Evolutionary conservation across 2,329 filamentous ascomycete genomes (phyloP).

Genomic region (Trichophyton equinum): DNA sequence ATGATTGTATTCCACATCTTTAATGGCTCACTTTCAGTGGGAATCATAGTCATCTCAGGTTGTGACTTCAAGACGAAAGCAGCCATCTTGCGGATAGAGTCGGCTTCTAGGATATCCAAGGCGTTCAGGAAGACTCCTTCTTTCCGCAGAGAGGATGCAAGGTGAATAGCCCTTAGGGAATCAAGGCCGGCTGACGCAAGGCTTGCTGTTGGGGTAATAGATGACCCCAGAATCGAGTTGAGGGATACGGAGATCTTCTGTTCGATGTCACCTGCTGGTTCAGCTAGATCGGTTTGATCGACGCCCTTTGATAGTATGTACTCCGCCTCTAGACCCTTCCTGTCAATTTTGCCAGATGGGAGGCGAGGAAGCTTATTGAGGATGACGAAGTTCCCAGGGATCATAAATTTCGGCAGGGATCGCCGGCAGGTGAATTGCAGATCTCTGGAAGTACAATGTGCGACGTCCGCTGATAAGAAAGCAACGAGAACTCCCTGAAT

Average conservation of each 20-base stretch:
- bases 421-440: constrained; percentile 50
- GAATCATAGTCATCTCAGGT: neutral
- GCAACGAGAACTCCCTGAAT: constrained; percentile 57
- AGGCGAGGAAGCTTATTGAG: constrained; percentile 57
- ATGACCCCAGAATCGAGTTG: constrained; percentile 30
- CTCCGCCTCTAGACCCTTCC: constrained; percentile 46
- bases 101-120: constrained; percentile 48
- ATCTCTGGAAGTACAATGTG: constrained; percentile 26
- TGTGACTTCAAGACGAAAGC: constrained; percentile 18
- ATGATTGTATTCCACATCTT: constrained; percentile 16
- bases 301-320: constrained; percentile 32
- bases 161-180: constrained; percentile 49
- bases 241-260: constrained; percentile 31
- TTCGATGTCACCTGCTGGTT: constrained; percentile 18
- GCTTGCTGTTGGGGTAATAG: constrained; percentile 28
- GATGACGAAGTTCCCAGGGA: constrained; percentile 60
- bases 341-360: constrained; percentile 73
- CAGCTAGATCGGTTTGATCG: constrained; percentile 8
- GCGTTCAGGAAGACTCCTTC: constrained; percentile 46
- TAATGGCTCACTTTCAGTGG: constrained; percentile 8
- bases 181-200: constrained; percentile 51
- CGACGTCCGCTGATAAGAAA: constrained; percentile 51
- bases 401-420: constrained; percentile 76
- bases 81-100: constrained; percentile 32
- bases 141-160: constrained; percentile 52